Evolutionary conservation across 768 basidiomycete species (phyloP), one percentile per base, ranked within the genome.

Genomic region (Mycena sanguinolenta): DNA sequence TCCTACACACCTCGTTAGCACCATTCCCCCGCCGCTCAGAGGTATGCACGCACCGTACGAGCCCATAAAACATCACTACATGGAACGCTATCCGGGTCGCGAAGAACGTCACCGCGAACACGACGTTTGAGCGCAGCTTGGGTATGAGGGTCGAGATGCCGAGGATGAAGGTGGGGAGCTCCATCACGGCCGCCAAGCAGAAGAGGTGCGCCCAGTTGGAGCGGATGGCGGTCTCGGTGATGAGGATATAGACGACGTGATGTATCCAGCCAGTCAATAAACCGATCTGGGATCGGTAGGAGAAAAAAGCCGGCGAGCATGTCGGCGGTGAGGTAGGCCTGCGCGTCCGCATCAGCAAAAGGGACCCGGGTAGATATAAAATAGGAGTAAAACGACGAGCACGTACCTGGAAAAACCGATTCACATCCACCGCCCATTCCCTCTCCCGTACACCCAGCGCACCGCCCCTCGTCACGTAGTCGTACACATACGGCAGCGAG

Each of bases 121-220:
- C 64, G 62, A 78, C n/a, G 75, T 89, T 85, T 57, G 85, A 86
- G 57, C 88, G 84, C 13, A 86, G 50, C 17, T 69, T 68, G 13
- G 88, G 85, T 71, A 79, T 75, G 34, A 90, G 80, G 58, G 83
- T 84, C 25, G 82, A 81, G 14, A 87, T 50, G 19, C 85, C 87
- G 14, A 90, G 82, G 42, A 89, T 71, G 71, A 89, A 86, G 1
- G 89, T 90, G 12, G 89, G 89, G 32, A 89, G 77, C 86, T 87
- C 86, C 85, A 86, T 84, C 32, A 84, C 63, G 0, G 81, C 79
- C 7, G 73, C 76, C 14, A 84, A 65, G 1, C 77, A 70, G 68
- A 87, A 86, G 4, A 86, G 77, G 21, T 81, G 79, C 16, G 78
- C 76, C 76, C 78, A 81, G 4, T 52, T 69, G 19, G 46, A 42